Conservation (phyloP, 305 asterid species). For the Striga hermonthica region DNA sequence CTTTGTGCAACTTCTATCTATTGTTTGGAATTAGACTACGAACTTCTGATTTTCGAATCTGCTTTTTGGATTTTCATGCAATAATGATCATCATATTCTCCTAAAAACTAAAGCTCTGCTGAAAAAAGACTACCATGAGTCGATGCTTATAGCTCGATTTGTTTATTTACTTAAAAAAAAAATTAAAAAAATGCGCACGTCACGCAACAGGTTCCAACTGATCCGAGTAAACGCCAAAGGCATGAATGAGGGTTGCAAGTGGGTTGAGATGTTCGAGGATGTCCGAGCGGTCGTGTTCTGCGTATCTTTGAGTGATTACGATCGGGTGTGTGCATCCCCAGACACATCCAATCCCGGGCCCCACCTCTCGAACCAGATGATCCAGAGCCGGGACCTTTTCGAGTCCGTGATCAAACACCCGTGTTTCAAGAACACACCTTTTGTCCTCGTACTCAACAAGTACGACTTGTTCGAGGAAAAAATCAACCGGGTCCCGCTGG, state of each 20-base stretch:
- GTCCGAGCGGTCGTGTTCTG: constrained; percentile 81
- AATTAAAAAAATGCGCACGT: background rate
- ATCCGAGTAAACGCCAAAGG: constrained; percentile 84
- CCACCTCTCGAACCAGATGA: constrained; percentile 71
- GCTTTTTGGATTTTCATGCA: too few species aligned
- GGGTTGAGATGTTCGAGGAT: constrained; percentile 98
- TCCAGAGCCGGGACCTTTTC: constrained; percentile 68
- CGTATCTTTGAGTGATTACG: constrained; percentile 76
- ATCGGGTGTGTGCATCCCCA: constrained; percentile 56
- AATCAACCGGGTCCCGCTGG: constrained; percentile 55
- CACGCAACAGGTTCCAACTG: constrained; percentile 65
- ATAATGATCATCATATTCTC: too few species aligned
- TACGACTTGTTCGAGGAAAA: constrained; percentile 85
- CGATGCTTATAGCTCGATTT: background rate
- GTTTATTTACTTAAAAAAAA: background rate
- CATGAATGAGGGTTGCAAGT: constrained; percentile 81
- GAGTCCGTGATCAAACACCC: constrained; percentile 73
- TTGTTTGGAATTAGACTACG: too few species aligned
- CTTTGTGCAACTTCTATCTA: too few species aligned
- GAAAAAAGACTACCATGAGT: background rate
- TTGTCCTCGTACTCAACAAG: constrained; percentile 69
- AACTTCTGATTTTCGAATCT: too few species aligned
- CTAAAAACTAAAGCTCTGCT: too few species aligned
- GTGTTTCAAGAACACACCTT: constrained; percentile 77
- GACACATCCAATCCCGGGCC: constrained; percentile 35